Conservation (phyloP, 306 rosid species). For the Lathyrus aphaca region DNA sequence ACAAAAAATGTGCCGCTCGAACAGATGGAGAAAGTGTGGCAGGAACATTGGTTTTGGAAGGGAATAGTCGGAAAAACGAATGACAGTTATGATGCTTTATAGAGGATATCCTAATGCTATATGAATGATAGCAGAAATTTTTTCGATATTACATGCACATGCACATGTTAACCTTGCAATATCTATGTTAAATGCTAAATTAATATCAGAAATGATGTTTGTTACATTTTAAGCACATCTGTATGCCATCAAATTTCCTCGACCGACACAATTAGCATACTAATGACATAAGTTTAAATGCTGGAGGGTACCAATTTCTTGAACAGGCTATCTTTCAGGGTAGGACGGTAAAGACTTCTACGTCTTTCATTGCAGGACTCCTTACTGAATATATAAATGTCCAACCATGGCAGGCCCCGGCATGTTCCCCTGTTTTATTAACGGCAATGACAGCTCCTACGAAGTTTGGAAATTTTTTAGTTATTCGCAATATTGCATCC, state of each 20-base stretch:
- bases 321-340: slow-evolving; percentile 45
- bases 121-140: background rate
- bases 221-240: slow-evolving; percentile 17
- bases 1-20: slow-evolving; percentile 42
- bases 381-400: slow-evolving; percentile 84
- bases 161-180: background rate
- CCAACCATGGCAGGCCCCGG: slow-evolving; percentile 97
- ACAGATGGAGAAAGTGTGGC: slow-evolving; percentile 55
- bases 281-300: slow-evolving; percentile 8
- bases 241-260: slow-evolving; percentile 9
- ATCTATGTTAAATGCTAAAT: background rate
- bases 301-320: slow-evolving; percentile 11
- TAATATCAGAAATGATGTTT: slow-evolving; percentile 13
- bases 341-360: slow-evolving; percentile 75
- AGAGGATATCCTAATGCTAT: slow-evolving; percentile 2
- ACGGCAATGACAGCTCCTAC: slow-evolving; percentile 87
- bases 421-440: slow-evolving; percentile 72
- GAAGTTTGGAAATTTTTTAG: slow-evolving; percentile 71
- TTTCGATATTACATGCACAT: slow-evolving; percentile 2
- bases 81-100: background rate
- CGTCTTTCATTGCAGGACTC: slow-evolving; percentile 71
- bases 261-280: slow-evolving; percentile 19
- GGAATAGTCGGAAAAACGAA: slow-evolving; percentile 34
- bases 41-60: slow-evolving; percentile 61
- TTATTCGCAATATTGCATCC: slow-evolving; percentile 80